Evolutionary conservation across 306 rosid species (phyloP), one percentile per base, ranked within the genome.

Genomic region (Ceratonia siliqua): DNA sequence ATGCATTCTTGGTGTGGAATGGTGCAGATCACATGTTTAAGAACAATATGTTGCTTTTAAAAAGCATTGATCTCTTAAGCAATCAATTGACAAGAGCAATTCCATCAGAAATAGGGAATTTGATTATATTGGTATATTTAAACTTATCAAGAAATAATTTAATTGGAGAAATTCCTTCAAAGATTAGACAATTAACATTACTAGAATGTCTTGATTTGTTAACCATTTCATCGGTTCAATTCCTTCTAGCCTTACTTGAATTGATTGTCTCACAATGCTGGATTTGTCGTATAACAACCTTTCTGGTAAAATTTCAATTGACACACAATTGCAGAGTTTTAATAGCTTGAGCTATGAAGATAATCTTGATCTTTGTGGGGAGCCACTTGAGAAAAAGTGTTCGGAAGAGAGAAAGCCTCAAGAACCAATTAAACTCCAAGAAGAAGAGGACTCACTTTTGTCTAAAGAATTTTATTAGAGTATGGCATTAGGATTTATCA

Each of bases 181-280:
- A 33, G 5, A 32, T 70, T 5, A 63, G 75, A n/a, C 18, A 50
- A 3, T 21, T 70, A 5, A 6, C 0, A 33, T 49, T 48, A 1
- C 5, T 70, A 3, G 75, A 70, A 1, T 30, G 5, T 48, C 74
- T 68, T n/a, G 75, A 70, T 49, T 68, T 68, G 13, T 68, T 61
- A 14, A 52, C 38, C 30, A 17, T 4, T 50, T 68, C 0, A 0
- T n/a, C 10, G 73, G 73, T 17, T 24, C 33, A 15, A 70, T 70
- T 22, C 75, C 61, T 28, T 53, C 32, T 8, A 58, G 65, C 2
- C 38, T 28, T 58, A 0, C 65, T 28, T 11, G 4, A 0, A 27
- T 58, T 13, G 11, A 35, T 30, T 12, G 21, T 32, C 43, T 59
- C 1, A 0, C 33, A 10, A 10, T 24, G 61, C 9, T 62, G 43